Conservation (phyloP, 2,329 filamentous ascomycete species). For the Microsporum audouinii region DNA sequence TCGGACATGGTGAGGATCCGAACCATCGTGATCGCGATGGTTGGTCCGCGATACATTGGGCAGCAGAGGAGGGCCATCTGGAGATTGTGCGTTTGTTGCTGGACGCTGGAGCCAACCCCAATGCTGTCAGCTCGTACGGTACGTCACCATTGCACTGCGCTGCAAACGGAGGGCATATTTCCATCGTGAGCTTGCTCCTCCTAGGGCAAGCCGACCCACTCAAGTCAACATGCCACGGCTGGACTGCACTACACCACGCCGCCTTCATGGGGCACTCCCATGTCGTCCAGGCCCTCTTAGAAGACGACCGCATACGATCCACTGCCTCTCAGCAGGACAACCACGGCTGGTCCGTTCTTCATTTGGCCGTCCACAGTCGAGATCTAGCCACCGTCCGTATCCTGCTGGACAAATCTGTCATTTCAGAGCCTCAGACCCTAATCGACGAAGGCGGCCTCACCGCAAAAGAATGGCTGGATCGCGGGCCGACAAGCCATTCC, state of each 20-base stretch:
- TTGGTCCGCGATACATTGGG: not conserved
- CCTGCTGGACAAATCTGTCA: not conserved
- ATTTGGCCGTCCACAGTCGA: constrained; percentile 54
- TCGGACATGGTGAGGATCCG: not conserved
- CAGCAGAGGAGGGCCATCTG: not conserved
- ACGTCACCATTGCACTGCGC: not conserved
- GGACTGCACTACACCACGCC: constrained; percentile 22
- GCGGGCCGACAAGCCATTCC: not conserved
- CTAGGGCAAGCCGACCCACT: constrained; percentile 24
- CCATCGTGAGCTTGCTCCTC: not conserved
- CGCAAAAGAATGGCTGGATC: not conserved
- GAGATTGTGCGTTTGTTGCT: not conserved
- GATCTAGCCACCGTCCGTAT: not conserved
- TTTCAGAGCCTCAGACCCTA: not conserved
- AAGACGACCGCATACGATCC: not conserved
- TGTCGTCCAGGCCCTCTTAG: not conserved
- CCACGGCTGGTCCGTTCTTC: constrained; percentile 86
- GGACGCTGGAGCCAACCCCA: not conserved
- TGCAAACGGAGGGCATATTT: constrained; percentile 1
- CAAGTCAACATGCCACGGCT: constrained; percentile 26
- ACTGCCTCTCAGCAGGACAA: constrained; percentile 68
- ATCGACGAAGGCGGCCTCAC: not conserved
- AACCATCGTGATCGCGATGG: not conserved
- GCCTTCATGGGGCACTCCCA: not conserved
- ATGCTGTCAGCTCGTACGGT: not conserved